Evolutionary conservation across 2,329 filamentous ascomycete species (phyloP).

Genomic region (Cladosporium austrohemisphaericum): DNA sequence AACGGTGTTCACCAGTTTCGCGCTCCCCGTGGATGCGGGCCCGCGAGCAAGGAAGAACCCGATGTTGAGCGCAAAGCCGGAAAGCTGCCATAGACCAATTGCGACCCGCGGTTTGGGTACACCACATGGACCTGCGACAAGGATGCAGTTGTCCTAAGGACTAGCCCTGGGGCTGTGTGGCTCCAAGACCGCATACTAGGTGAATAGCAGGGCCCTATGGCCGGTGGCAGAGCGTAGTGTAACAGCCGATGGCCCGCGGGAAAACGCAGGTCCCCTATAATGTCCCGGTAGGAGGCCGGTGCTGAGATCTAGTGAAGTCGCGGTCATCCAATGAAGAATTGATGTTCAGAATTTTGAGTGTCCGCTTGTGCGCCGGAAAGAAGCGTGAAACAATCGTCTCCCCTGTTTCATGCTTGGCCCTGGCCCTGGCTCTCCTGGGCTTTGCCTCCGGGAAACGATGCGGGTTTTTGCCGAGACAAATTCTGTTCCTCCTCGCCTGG

Average conservation of each 20-base stretch:
- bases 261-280: constrained; percentile 12
- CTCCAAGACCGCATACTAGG: neutral
- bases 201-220: constrained; percentile 10
- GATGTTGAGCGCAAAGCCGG: neutral
- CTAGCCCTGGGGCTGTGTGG: constrained; percentile 8
- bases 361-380: neutral
- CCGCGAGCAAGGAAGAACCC: constrained; percentile 1
- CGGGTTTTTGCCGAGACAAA: constrained; percentile 8
- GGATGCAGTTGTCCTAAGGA: neutral
- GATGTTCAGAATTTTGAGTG: neutral
- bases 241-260: constrained; percentile 9
- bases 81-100: neutral
- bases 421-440: neutral
- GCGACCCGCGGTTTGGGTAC: neutral
- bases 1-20: constrained; percentile 4
- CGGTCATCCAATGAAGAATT: constrained; percentile 1
- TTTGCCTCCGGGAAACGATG: constrained; percentile 4
- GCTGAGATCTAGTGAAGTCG: constrained; percentile 15
- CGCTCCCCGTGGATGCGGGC: neutral
- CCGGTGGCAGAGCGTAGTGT: constrained; percentile 7
- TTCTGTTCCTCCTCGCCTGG: constrained; percentile 1
- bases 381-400: constrained; percentile 11
- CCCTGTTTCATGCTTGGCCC: constrained; percentile 15
- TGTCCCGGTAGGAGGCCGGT: constrained; percentile 7
- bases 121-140: constrained; percentile 10